Base-by-base conservation (phyloP, 2,329 filamentous ascomycete species). In the Triangularia verruculosa region DNA sequence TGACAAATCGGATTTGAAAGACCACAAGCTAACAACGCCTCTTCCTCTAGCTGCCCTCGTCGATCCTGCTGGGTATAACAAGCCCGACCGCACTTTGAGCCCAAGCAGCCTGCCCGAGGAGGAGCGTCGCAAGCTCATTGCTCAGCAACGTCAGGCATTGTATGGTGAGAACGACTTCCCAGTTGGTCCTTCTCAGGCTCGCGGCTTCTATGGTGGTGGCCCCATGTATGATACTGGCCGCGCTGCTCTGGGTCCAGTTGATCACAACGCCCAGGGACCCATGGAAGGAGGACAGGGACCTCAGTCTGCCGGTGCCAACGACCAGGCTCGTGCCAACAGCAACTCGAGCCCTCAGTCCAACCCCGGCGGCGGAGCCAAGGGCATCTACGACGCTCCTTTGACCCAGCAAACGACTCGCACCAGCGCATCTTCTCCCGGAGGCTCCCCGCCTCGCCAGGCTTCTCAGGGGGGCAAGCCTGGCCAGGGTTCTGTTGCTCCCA, bases 61-160 rank as follows among this genome's bases (percentile, higher is more conserved):
- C 74, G 83, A 85, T 61, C 70, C 81, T 53, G 67, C 73, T 60
- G 68, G 74, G 59, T 74, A 72, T 72, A 85, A 82, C 82, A 97
- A 97, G 83, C 89, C 89, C 75, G 92, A 95, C 74, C 91, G 92
- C 76, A 89, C 91, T 72, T 85, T 93, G 80, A 95, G 91, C 80
- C 92, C 92, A 61, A 88, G 89, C 72, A 79, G 82, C 74, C 91
- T 97, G 90, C 96, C 90, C 75, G 95, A 98, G 81, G 93, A 97
- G 72, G 93, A 97, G 74, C 94, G 94, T 72, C 92, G 94, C 72
- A 94, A 98, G 72, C 84, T 98, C 77, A 96, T 98, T 78, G 91
- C 93, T 71, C 93, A 94, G 74, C 95, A 98, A 80, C 93, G 96
- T 78, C 93, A 90, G 78, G 93, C 94, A 69, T 81, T 99, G 70